phyloP scores from a whole-genome alignment of 73 alveolate species.

The Tetrahymena malaccensis region DNA sequence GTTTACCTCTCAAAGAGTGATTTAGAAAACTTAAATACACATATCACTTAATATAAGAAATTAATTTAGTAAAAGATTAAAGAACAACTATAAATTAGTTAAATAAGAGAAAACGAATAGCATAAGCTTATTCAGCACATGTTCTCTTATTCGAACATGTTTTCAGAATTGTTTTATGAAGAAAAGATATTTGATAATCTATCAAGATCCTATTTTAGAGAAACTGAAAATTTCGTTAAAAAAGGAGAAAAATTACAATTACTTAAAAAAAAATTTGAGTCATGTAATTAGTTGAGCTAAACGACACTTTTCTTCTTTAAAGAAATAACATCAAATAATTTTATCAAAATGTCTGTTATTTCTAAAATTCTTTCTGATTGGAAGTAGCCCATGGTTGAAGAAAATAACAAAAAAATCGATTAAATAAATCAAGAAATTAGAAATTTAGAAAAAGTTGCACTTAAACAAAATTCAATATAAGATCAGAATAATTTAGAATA shows the following conservation, averaged over 20 bases:
- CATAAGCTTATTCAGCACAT: not conserved
- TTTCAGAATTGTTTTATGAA: not conserved
- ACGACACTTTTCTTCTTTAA: not conserved
- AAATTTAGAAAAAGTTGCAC: not conserved
- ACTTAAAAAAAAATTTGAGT: not conserved
- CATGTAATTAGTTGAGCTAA: not conserved
- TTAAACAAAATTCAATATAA: not conserved
- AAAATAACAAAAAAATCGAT: not conserved
- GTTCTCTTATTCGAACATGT: not conserved
- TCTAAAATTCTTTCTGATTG: not conserved
- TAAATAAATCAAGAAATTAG: not conserved
- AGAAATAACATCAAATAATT: not conserved
- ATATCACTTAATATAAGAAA: not conserved
- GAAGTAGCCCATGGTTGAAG: not conserved
- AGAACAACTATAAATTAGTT: not conserved
- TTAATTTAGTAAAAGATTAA: not conserved
- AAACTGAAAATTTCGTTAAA: not conserved
- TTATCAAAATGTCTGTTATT: not conserved
- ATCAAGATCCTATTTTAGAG: not conserved
- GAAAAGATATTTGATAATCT: not conserved
- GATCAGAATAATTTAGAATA: not conserved
- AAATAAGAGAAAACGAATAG: not conserved
- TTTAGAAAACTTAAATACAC: not conserved
- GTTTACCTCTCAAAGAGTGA: not conserved
- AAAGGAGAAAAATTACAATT: not conserved